Conservation (phyloP, 345 rosid species). For the Cardamine occulta region DNA sequence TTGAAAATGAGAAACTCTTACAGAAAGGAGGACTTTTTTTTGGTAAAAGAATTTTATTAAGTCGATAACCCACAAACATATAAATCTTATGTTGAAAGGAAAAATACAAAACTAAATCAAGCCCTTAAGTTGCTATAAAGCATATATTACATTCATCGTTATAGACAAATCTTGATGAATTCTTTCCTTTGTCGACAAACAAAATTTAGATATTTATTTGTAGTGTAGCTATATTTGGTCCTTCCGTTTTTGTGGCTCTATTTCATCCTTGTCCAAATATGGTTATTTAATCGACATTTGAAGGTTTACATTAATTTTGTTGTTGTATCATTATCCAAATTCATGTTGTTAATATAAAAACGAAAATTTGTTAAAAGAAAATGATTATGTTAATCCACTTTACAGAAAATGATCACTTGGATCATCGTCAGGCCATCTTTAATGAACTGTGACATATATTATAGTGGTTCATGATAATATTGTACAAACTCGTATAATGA, state of each 20-base stretch:
- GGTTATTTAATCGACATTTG: slow-evolving; percentile 15
- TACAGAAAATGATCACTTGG: background rate
- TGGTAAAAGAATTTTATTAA: background rate
- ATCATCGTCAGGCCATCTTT: background rate
- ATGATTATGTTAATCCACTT: background rate
- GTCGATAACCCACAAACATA: slow-evolving; percentile 26
- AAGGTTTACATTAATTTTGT: background rate
- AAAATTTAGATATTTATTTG: slow-evolving; percentile 1
- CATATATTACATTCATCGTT: background rate
- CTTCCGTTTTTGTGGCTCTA: background rate
- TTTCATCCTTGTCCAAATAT: background rate
- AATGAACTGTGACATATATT: background rate
- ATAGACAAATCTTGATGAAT: background rate
- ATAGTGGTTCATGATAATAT: background rate
- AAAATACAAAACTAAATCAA: slow-evolving; percentile 17
- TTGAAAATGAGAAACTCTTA: no score
- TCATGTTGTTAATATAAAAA: background rate
- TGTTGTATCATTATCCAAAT: background rate
- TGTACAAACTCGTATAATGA: background rate
- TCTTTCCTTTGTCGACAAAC: background rate
- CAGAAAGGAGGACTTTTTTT: background rate
- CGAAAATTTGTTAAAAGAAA: no score
- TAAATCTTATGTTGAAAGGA: slow-evolving; percentile 23
- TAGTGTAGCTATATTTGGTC: slow-evolving; percentile 11
- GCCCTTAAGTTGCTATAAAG: background rate